Percentiles rank a stretch among this genome's conserved stretches.
Conservation (phyloP, 495 filamentous ascomycete species). For the Neurospora sp. region DNA sequence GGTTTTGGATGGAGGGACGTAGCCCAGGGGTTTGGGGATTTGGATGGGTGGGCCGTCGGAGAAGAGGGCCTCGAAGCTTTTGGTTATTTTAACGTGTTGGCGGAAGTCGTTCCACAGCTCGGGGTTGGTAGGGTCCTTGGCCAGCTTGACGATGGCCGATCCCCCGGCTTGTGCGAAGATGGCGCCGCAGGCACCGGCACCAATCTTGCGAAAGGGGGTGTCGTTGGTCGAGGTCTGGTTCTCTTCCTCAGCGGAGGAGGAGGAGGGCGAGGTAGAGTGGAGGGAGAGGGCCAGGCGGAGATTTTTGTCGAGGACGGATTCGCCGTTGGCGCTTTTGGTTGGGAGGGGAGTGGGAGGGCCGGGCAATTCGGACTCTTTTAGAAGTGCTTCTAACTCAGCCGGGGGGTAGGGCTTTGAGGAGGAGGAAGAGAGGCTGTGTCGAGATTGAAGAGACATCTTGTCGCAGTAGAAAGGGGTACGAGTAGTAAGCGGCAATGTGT, state of each 20-base stretch:
- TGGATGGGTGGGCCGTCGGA: not conserved
- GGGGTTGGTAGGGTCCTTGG: not conserved
- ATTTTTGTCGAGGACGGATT: not conserved
- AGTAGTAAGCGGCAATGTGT: not conserved
- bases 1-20: not conserved
- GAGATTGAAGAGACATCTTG: not conserved
- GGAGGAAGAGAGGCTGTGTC: not conserved
- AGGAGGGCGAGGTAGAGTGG: not conserved
- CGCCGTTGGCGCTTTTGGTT: not conserved
- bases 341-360: not conserved
- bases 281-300: not conserved
- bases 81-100: not conserved
- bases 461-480: not conserved
- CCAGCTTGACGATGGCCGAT: conserved; percentile 5
- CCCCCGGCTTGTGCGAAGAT: conserved; percentile 2
- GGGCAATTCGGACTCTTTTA: not conserved
- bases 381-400: not conserved
- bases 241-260: not conserved
- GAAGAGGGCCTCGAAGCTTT: not conserved
- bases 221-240: not conserved
- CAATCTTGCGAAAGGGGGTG: conserved; percentile 2
- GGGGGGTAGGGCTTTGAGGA: not conserved
- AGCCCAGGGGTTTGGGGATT: not conserved
- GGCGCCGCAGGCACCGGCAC: conserved; percentile 13
- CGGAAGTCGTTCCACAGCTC: conserved; percentile 8